These are phyloP conservation scores for Piromyces sp. DNA, from an alignment of 192 early-diverging fungal species.

Conservation along the genomic window DNA sequence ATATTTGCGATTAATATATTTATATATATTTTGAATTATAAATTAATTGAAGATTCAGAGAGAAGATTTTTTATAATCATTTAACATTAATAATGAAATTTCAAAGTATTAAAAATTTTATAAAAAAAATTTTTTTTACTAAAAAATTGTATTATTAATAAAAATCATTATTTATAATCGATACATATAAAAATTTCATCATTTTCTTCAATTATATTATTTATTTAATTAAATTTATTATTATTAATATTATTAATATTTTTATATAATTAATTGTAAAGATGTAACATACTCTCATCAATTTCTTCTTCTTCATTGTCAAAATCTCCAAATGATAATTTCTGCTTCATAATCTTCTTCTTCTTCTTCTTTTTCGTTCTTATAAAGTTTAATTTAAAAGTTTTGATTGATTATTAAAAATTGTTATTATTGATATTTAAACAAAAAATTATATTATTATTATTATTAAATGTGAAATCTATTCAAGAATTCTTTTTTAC, in stretches of 20 bases:
- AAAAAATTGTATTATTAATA: not conserved
- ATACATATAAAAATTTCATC: not conserved
- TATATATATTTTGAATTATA: too few relatives aligned
- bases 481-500: too few relatives aligned
- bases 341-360: conserved; percentile 26
- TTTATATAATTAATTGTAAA: too few relatives aligned
- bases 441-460: too few relatives aligned
- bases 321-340: conserved; percentile 59
- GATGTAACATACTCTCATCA: conserved; percentile 3
- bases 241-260: too few relatives aligned
- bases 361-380: conserved; percentile 40
- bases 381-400: too few relatives aligned
- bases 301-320: conserved; percentile 35
- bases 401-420: conserved; percentile 17
- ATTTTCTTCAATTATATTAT: not conserved
- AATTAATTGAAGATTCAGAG: not conserved
- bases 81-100: not conserved
- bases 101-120: not conserved
- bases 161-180: not conserved
- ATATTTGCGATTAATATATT: too few relatives aligned
- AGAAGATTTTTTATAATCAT: not conserved
- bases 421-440: too few relatives aligned
- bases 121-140: not conserved
- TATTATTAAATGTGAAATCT: too few relatives aligned
- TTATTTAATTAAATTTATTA: too few relatives aligned